Percentiles rank a stretch among this genome's conserved stretches.
Conservation (phyloP, 1,284 basidiomycete genomes). For the Retiboletus flavoniger region DNA sequence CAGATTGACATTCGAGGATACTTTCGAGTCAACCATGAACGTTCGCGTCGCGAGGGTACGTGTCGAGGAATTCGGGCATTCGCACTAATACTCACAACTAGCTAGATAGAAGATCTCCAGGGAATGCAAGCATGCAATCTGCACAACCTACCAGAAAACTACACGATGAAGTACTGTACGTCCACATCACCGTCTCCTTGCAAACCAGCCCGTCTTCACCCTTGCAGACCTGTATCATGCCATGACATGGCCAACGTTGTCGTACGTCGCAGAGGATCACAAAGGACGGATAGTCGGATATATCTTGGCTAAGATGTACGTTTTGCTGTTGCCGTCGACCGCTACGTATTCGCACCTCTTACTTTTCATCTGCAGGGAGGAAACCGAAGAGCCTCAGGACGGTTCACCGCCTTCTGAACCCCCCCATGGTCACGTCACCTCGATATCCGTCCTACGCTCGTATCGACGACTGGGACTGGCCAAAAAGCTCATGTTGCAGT, state of each 20-base stretch:
- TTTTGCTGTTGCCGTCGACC: constrained; percentile 1
- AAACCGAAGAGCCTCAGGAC: constrained; percentile 29
- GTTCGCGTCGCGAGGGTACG: constrained; percentile 57
- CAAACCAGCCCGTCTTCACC: constrained; percentile 20
- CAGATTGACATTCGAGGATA: not conserved
- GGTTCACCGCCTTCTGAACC: constrained; percentile 42
- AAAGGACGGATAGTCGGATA: constrained; percentile 95
- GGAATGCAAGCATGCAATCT: constrained; percentile 94
- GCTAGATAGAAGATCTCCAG: constrained; percentile 59
- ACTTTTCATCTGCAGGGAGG: constrained; percentile 44
- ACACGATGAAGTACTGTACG: constrained; percentile 89
- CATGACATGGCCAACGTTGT: constrained; percentile 94
- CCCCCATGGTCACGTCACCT: constrained; percentile 90
- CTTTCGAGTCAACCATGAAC: constrained; percentile 43
- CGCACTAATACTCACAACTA: constrained; percentile 19
- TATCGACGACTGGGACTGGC: constrained; percentile 89
- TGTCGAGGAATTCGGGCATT: not conserved
- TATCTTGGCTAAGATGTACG: constrained; percentile 94
- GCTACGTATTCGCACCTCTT: constrained; percentile 1
- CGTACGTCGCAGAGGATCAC: constrained; percentile 94
- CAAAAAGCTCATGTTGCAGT: constrained; percentile 91
- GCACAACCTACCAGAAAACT: constrained; percentile 92
- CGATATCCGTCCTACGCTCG: constrained; percentile 89
- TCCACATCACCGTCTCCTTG: constrained; percentile 4
- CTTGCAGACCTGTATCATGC: constrained; percentile 87